Evolutionary conservation across 805 yeast species (phyloP).

Genomic region (Yarrowia sp.): DNA sequence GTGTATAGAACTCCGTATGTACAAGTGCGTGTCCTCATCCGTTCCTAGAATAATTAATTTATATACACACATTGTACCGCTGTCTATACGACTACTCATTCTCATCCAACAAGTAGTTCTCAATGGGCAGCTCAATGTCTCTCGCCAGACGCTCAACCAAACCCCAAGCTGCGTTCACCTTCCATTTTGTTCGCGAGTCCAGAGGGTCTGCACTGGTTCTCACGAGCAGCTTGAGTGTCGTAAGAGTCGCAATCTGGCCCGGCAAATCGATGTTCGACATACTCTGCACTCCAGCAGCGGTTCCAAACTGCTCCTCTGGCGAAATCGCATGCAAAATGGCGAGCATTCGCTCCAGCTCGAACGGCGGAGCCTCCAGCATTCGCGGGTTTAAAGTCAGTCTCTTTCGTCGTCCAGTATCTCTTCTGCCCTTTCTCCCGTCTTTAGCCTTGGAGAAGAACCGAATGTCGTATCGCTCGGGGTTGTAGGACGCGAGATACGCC

Average conservation of each 20-base stretch:
- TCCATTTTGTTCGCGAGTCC: constrained; percentile 73
- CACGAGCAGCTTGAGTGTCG: constrained; percentile 52
- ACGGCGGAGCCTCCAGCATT: constrained; percentile 66
- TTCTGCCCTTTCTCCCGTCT: constrained; percentile 44
- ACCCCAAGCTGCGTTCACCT: constrained; percentile 69
- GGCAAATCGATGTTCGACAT: constrained; percentile 41
- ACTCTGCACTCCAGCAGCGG: constrained; percentile 40
- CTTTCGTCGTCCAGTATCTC: constrained; percentile 45
- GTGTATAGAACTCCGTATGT: too few relatives aligned
- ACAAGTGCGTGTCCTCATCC: too few relatives aligned
- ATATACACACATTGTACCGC: too few relatives aligned
- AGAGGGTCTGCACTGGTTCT: constrained; percentile 52
- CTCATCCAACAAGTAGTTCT: constrained; percentile 52
- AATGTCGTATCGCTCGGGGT: constrained; percentile 66
- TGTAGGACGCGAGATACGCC: constrained; percentile 78
- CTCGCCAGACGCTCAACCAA: constrained; percentile 58
- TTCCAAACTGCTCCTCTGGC: constrained; percentile 41
- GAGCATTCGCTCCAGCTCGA: constrained; percentile 72
- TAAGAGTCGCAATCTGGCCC: constrained; percentile 58
- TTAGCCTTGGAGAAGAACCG: constrained; percentile 65
- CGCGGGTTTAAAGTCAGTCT: constrained; percentile 56
- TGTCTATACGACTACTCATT: neutral
- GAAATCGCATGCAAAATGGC: constrained; percentile 77
- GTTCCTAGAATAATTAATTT: too few relatives aligned
- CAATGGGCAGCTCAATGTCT: constrained; percentile 65